A percentile compares a stretch with the other conserved stretches of the same genome.
Evolutionary conservation across 2,329 filamentous ascomycete species (phyloP).

Genomic region (Ascocoryne sarcoides): DNA sequence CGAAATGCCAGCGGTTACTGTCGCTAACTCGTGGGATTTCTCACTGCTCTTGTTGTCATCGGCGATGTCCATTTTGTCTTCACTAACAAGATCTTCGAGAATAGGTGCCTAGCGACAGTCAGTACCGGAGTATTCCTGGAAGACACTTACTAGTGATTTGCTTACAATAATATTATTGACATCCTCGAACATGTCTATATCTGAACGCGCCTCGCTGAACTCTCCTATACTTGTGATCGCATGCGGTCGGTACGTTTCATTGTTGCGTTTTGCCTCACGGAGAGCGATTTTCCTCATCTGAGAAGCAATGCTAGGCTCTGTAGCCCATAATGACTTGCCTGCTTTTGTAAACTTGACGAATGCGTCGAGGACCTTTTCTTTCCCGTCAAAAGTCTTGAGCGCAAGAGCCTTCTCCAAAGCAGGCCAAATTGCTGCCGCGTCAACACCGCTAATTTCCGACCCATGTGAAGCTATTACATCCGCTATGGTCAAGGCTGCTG

Average conservation of each 20-base stretch:
- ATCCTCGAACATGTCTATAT: constrained; percentile 62
- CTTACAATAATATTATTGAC: constrained; percentile 51
- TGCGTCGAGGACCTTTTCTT: constrained; percentile 73
- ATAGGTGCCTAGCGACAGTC: constrained; percentile 33
- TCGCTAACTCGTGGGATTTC: constrained; percentile 21
- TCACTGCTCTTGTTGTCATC: constrained; percentile 21
- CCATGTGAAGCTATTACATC: constrained; percentile 61
- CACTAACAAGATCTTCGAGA: constrained; percentile 48
- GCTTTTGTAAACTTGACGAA: constrained; percentile 71
- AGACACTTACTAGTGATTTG: not conserved
- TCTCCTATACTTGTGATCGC: constrained; percentile 65
- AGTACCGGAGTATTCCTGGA: not conserved
- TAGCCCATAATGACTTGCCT: constrained; percentile 47
- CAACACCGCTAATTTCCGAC: constrained; percentile 49
- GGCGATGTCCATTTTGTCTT: constrained; percentile 55
- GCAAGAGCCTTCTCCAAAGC: constrained; percentile 71
- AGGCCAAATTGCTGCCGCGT: constrained; percentile 66
- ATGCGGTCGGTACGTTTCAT: constrained; percentile 71
- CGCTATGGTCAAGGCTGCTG: constrained; percentile 71
- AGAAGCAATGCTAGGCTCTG: constrained; percentile 43
- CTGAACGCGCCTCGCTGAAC: constrained; percentile 58
- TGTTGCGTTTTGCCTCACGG: constrained; percentile 86
- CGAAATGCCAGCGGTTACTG: constrained; percentile 25
- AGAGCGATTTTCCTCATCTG: constrained; percentile 73
- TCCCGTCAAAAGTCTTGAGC: constrained; percentile 88